phyloP scores from a whole-genome alignment of 2,329 filamentous ascomycete genomes.

The Aspergillus novoparasiticus region DNA sequence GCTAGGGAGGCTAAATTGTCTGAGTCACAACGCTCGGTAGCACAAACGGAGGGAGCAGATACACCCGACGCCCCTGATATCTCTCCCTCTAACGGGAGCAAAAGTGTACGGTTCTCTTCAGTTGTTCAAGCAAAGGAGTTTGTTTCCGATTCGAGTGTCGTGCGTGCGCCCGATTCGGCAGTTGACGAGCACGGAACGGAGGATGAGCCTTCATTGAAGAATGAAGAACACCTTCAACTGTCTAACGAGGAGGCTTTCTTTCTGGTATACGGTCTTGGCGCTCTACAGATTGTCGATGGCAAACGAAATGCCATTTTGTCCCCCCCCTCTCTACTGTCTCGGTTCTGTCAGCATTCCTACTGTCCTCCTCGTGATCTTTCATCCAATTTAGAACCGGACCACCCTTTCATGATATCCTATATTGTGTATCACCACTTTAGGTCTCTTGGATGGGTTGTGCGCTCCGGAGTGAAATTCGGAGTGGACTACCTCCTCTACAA shows the following conservation, averaged over 20 bases:
- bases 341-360: constrained; percentile 71
- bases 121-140: constrained; percentile 68
- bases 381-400: constrained; percentile 66
- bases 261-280: constrained; percentile 77
- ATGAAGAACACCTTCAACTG: constrained; percentile 88
- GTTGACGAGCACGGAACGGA: constrained; percentile 18
- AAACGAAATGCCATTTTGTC: constrained; percentile 47
- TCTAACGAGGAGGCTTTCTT: constrained; percentile 92
- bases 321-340: constrained; percentile 60
- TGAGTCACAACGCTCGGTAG: constrained; percentile 24
- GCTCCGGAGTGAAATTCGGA: constrained; percentile 90
- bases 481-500: constrained; percentile 95
- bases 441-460: constrained; percentile 90
- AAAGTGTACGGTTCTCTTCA: constrained; percentile 72
- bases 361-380: constrained; percentile 59
- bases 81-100: constrained; percentile 37
- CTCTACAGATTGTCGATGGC: constrained; percentile 60
- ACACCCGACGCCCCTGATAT: constrained; percentile 13
- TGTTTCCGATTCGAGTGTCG: constrained; percentile 27
- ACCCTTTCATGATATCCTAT: constrained; percentile 84
- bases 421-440: constrained; percentile 94
- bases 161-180: constrained; percentile 17
- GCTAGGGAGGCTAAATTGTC: constrained; percentile 34
- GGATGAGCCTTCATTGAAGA: constrained; percentile 36
- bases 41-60: constrained; percentile 15